Evolutionary conservation across 441 rosid genomes (phyloP).

Genomic region (Gossypium davidsonii): DNA sequence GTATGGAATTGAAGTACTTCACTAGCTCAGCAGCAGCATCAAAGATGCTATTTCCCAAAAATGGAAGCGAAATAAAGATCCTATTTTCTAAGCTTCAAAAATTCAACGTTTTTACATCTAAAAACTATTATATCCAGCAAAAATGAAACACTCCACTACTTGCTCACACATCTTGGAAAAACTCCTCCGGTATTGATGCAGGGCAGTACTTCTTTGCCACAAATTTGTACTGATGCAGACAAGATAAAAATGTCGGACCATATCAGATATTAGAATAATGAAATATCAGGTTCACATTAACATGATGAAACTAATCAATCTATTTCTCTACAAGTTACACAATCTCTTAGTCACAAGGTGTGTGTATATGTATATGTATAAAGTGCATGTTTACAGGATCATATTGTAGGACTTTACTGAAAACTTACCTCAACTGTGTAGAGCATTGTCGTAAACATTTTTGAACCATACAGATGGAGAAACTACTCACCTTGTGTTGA

Average conservation of each 20-base stretch:
- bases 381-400: background rate
- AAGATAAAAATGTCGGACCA: background rate
- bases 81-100: background rate
- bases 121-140: background rate
- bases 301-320: background rate
- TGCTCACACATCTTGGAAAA: conserved; percentile 16
- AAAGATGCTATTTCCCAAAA: background rate
- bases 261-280: background rate
- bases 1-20: background rate
- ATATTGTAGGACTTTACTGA: too few species aligned
- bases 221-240: conserved; percentile 38
- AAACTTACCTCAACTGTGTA: background rate
- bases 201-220: conserved; percentile 56
- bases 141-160: background rate
- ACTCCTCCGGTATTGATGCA: conserved; percentile 35
- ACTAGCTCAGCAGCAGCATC: too few species aligned
- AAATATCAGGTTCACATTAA: background rate
- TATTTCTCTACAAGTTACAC: background rate
- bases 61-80: background rate
- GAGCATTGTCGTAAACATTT: background rate
- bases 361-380: background rate
- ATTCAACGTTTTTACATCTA: background rate
- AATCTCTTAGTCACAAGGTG: background rate
- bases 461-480: background rate
- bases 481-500: conserved; percentile 31